Evolutionary conservation across 441 rosid species (phyloP).

Genomic region (Gossypium trilobum): DNA sequence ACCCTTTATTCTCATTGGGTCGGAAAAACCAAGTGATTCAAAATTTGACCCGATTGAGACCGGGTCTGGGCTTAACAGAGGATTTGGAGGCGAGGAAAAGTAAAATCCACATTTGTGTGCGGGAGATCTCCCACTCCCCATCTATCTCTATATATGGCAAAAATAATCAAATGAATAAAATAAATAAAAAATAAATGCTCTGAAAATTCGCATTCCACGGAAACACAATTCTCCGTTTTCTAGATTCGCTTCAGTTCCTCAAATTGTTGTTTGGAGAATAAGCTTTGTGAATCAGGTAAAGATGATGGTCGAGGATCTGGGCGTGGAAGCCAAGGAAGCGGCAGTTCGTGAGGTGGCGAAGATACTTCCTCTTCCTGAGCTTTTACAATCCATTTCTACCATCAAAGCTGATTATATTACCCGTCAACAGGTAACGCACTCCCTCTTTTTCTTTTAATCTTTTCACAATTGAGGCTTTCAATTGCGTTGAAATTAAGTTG

Average conservation of each 20-base stretch:
- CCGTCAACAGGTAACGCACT: conserved; percentile 68
- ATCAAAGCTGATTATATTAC: conserved; percentile 89
- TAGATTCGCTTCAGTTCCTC: not conserved
- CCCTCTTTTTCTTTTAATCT: not conserved
- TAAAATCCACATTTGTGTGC: not conserved
- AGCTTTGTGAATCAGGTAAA: not conserved
- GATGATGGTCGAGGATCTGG: conserved; percentile 92
- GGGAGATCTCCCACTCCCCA: not conserved
- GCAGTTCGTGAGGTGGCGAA: conserved; percentile 95
- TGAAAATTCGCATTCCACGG: not conserved
- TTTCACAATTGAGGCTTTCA: not conserved
- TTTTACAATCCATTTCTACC: conserved; percentile 67
- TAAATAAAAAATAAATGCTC: not conserved
- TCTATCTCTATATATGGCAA: not conserved
- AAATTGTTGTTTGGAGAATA: not conserved
- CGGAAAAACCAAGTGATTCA: not conserved
- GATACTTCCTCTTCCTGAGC: conserved; percentile 81
- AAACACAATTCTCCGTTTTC: not conserved
- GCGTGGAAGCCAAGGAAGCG: conserved; percentile 96
- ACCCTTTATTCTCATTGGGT: too few species aligned
- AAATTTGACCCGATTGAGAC: not conserved
- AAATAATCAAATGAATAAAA: not conserved
- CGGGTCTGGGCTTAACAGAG: not conserved
- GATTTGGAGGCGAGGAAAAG: not conserved
- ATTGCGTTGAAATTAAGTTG: not conserved